Evolutionary conservation across 1,284 basidiomycete genomes (phyloP).

Genomic region (Cystobasidiaceae sp.): DNA sequence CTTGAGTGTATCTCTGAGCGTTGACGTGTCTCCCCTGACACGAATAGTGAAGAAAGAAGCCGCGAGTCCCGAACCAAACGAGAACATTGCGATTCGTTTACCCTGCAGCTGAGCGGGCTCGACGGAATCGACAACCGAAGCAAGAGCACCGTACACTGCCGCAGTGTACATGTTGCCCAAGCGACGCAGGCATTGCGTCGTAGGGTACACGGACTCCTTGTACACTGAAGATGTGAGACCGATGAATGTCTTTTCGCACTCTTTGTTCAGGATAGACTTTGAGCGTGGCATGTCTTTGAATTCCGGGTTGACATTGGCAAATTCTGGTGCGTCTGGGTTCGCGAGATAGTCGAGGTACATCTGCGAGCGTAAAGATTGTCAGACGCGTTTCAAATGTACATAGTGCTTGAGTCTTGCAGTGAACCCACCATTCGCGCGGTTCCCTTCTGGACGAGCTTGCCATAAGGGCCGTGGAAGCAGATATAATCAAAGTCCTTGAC

Average conservation of each 20-base stretch:
- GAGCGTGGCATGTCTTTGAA: slow-evolving; percentile 63
- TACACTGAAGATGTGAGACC: slow-evolving; percentile 65
- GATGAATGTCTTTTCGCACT: slow-evolving; percentile 89
- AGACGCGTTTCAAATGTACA: not conserved
- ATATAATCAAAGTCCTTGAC: slow-evolving; percentile 50
- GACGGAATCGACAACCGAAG: slow-evolving; percentile 68
- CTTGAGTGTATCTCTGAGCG: slow-evolving; percentile 75
- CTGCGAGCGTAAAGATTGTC: slow-evolving; percentile 36
- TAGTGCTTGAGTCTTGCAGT: not conserved
- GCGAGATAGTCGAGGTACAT: slow-evolving; percentile 87
- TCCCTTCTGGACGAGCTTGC: slow-evolving; percentile 97
- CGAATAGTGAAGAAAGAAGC: slow-evolving; percentile 82
- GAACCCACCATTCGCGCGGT: slow-evolving; percentile 69
- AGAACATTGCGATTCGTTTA: slow-evolving; percentile 86
- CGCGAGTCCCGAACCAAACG: slow-evolving; percentile 88
- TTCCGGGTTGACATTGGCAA: slow-evolving; percentile 67
- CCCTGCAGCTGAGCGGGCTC: slow-evolving; percentile 62
- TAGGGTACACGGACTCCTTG: slow-evolving; percentile 64
- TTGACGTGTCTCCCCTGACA: slow-evolving; percentile 75
- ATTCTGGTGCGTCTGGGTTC: slow-evolving; percentile 66
- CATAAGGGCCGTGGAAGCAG: slow-evolving; percentile 68
- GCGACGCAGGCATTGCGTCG: slow-evolving; percentile 73
- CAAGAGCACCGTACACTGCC: slow-evolving; percentile 90
- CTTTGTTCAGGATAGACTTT: slow-evolving; percentile 83
- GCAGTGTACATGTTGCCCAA: slow-evolving; percentile 99